phyloP scores from a whole-genome alignment of 768 basidiomycete genomes.

The Piloderma croceum region DNA sequence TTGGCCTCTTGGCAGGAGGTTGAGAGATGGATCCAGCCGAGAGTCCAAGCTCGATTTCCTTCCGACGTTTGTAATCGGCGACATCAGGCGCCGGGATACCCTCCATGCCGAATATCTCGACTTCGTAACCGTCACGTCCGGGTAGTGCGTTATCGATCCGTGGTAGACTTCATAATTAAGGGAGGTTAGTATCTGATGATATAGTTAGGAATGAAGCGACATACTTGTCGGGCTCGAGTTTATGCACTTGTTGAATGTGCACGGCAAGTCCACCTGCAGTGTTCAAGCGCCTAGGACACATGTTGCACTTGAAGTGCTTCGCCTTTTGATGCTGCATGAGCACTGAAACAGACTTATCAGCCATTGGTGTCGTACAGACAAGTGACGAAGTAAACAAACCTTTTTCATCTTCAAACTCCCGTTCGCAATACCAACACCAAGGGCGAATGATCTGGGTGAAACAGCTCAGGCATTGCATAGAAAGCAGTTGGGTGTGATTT shows the following conservation, averaged over 20 bases:
- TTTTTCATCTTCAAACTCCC: constrained; percentile 99
- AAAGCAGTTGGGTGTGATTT: constrained; percentile 3
- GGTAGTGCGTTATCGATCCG: constrained; percentile 96
- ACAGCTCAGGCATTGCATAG: constrained; percentile 4
- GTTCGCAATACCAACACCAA: constrained; percentile 99
- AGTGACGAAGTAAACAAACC: constrained; percentile 41
- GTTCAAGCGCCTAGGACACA: constrained; percentile 93
- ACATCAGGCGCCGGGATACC: constrained; percentile 93
- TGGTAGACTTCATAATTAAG: constrained; percentile 44
- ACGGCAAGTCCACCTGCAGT: constrained; percentile 97
- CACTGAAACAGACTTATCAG: constrained; percentile 41
- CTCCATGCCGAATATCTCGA: constrained; percentile 99
- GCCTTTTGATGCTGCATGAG: constrained; percentile 99
- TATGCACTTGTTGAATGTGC: constrained; percentile 98
- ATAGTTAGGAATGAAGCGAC: constrained; percentile 17
- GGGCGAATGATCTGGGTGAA: constrained; percentile 65
- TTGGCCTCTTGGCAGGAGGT: constrained; percentile 75
- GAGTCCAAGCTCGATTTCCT: constrained; percentile 90
- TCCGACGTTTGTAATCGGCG: constrained; percentile 92
- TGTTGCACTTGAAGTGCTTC: constrained; percentile 96
- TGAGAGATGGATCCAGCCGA: constrained; percentile 77
- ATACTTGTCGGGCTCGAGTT: constrained; percentile 92
- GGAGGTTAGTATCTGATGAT: background rate
- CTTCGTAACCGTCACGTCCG: constrained; percentile 94
- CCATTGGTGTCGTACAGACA: background rate